Conservation (phyloP, 2,329 filamentous ascomycete species). For the Aspergillus sp. region DNA sequence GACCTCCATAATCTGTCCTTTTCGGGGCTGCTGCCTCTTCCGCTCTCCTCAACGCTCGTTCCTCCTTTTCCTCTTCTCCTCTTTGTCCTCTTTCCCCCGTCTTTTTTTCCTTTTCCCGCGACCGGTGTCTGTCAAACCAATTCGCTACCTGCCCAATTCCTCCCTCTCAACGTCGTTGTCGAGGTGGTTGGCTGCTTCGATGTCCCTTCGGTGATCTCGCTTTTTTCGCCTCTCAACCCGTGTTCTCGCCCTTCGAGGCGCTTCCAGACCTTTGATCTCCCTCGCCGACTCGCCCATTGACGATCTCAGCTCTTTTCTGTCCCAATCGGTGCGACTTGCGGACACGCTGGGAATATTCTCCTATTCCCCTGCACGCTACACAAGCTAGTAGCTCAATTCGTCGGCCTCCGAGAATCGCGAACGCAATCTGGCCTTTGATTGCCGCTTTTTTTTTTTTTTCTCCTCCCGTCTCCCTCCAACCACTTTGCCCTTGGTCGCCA, state of each 20-base stretch:
- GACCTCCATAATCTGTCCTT: constrained; percentile 1
- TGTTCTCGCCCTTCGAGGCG: constrained; percentile 4
- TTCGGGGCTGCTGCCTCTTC: background rate
- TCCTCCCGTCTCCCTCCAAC: background rate
- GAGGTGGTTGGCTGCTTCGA: constrained; percentile 18
- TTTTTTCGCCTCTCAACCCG: constrained; percentile 10
- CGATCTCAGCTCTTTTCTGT: background rate
- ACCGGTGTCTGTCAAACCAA: background rate
- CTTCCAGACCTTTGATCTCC: background rate
- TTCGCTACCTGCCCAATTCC: constrained; percentile 7
- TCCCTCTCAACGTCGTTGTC: constrained; percentile 10
- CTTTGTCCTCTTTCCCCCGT: constrained; percentile 3
- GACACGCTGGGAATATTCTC: background rate
- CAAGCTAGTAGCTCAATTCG: constrained; percentile 2
- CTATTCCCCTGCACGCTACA: background rate
- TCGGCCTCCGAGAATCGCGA: constrained; percentile 7
- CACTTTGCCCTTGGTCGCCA: constrained; percentile 9
- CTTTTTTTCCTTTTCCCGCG: constrained; percentile 1
- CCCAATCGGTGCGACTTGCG: background rate
- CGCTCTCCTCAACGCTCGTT: constrained; percentile 1
- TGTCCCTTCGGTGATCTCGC: constrained; percentile 20
- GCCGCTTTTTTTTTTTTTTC: constrained; percentile 12
- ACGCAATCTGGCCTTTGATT: constrained; percentile 22
- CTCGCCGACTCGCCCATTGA: background rate
- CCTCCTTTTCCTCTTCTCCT: background rate